phyloP scores from a whole-genome alignment of 2,329 filamentous ascomycete species.

The Ophiostoma piceae region DNA sequence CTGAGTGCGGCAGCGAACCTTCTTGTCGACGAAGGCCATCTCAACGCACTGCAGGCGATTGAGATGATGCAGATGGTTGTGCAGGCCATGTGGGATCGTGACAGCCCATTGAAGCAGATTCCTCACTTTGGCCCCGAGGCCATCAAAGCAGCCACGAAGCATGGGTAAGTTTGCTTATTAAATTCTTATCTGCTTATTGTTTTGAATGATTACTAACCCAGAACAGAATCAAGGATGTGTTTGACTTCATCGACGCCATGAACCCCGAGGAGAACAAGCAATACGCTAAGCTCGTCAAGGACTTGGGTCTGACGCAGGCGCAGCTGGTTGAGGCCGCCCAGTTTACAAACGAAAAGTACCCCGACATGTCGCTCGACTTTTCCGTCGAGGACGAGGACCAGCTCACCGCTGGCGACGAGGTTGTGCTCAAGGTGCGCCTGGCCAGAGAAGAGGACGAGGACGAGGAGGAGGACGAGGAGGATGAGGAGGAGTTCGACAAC shows the following conservation, averaged over 20 bases:
- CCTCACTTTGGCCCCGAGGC: conserved; percentile 84
- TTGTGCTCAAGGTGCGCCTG: conserved; percentile 78
- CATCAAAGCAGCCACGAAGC: conserved; percentile 75
- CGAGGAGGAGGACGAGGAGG: conserved; percentile 40
- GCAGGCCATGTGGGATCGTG: conserved; percentile 97
- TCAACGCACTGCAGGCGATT: conserved; percentile 98
- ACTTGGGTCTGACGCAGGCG: conserved; percentile 69
- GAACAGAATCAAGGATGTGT: conserved; percentile 78
- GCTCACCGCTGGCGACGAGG: conserved; percentile 72
- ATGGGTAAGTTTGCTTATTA: conserved; percentile 52
- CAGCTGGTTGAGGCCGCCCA: conserved; percentile 85
- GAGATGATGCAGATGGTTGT: conserved; percentile 99
- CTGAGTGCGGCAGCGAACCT: conserved; percentile 92
- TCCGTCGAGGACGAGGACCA: conserved; percentile 75
- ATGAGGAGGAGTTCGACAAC: conserved; percentile 57
- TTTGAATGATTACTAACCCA: conserved; percentile 29
- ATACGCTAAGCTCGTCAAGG: conserved; percentile 70
- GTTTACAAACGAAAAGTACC: conserved; percentile 96
- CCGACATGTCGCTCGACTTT: conserved; percentile 87
- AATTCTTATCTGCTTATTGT: conserved; percentile 29
- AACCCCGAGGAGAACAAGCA: conserved; percentile 87
- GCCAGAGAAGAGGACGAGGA: conserved; percentile 74
- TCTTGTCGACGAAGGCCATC: conserved; percentile 86
- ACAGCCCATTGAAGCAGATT: conserved; percentile 95
- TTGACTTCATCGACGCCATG: conserved; percentile 99